phyloP scores from a whole-genome alignment of 2,329 filamentous ascomycete species.

The Talaromyces sp. region DNA sequence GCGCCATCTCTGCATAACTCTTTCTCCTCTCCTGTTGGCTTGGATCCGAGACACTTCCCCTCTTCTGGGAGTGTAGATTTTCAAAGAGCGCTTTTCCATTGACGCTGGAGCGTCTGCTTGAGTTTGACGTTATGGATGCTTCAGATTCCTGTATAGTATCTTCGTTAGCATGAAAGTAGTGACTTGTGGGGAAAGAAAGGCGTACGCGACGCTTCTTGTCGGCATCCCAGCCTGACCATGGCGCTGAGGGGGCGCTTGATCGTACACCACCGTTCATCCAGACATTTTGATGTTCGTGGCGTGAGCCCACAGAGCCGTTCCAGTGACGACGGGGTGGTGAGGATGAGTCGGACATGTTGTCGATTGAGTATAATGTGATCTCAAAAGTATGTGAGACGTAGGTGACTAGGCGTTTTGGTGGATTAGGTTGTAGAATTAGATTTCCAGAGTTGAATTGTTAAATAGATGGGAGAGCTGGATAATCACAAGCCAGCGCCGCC shows the following conservation, averaged over 20 bases:
- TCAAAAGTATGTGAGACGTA: not conserved
- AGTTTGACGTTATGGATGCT: constrained; percentile 25
- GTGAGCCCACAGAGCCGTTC: constrained; percentile 33
- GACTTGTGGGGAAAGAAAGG: not conserved
- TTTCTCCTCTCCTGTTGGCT: constrained; percentile 36
- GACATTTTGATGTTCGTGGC: constrained; percentile 36
- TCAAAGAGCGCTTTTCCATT: constrained; percentile 8
- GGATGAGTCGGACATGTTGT: constrained; percentile 13
- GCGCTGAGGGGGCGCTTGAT: constrained; percentile 24
- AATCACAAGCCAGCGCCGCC: not conserved
- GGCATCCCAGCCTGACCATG: constrained; percentile 23
- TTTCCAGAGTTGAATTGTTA: too few relatives aligned
- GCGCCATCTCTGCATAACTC: constrained; percentile 44
- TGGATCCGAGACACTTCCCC: constrained; percentile 12
- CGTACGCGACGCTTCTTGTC: constrained; percentile 28
- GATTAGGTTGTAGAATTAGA: not conserved
- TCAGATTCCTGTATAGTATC: constrained; percentile 12
- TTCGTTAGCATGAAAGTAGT: not conserved
- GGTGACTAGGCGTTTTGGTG: not conserved
- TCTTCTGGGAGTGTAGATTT: constrained; percentile 11
- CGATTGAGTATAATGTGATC: not conserved
- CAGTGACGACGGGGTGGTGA: constrained; percentile 29
- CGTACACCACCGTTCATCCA: constrained; percentile 34
- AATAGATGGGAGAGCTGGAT: too few relatives aligned
- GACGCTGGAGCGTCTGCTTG: not conserved